Base-by-base conservation (phyloP, 2,329 filamentous ascomycete species). In the Exophiala alcalophila region DNA sequence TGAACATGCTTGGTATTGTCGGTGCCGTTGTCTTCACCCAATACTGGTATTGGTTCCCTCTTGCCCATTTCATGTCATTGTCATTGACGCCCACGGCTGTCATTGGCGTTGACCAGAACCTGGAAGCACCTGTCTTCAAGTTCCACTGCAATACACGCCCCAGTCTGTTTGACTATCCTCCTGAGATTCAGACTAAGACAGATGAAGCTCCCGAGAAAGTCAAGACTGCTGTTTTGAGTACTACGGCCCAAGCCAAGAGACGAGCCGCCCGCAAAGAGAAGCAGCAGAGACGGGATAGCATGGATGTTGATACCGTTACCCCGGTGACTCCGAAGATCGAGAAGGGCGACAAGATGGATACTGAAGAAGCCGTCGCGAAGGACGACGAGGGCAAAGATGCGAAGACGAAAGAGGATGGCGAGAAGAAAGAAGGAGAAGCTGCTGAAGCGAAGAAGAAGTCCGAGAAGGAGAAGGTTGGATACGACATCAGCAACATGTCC, bases 1-100 rank as follows among this genome's bases (percentile, higher is more conserved):
- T 98, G 55, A 97, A 98, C 74, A 96, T 98, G 90, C 82, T 90
- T 12, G 94, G 88, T 49, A 94, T 98, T 55, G 90, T 98, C 12
- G 94, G 92, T 56, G 95, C 95, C 82, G 91, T 89, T 19, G 86
- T 98, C 40, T 98, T 98, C 69, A 94, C 90, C 6, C 92, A 98
- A 65, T 98, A 98, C 73, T 98, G 92, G 92, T 98, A 98, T 73
- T 98, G 92, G 92, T 98, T 98, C 79, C 92, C 92, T 47, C 84
- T 97, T 59, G 94, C 92, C 20, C 92, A 98, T 68, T 98, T 98
- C 80, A 67, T 98, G 44, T 94, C 91, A 1, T 76, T 98, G 49
- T 90, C 88, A 59, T 97, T 98, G 69, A 89, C 87, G n/a, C 92
- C 92, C 1, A 98, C 94, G 1, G 86, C 92, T 1, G 86, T 98